Evolutionary conservation across 2,329 filamentous ascomycete genomes (phyloP).

Genomic region (Zymoseptoria brevis): DNA sequence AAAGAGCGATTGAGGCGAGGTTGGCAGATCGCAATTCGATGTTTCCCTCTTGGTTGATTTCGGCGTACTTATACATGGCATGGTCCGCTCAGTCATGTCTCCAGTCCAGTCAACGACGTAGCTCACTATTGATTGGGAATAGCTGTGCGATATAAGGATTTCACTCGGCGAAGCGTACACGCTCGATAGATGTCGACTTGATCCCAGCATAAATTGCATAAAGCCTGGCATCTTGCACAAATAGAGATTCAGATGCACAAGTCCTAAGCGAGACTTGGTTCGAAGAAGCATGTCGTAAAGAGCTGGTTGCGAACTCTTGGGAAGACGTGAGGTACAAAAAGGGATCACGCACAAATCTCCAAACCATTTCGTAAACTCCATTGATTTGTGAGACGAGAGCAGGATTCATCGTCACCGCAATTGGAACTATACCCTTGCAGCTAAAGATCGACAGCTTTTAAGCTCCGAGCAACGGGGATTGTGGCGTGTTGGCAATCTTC

Average conservation of each 20-base stretch:
- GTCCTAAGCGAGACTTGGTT: background rate
- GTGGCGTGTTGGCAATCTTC: background rate
- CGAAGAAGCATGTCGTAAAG: background rate
- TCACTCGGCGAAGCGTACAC: background rate
- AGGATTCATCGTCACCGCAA: background rate
- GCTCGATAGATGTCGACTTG: background rate
- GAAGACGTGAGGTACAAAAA: too few relatives aligned
- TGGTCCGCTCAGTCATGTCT: background rate
- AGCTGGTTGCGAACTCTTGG: too few relatives aligned
- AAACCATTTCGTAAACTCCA: background rate
- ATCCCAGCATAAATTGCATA: background rate
- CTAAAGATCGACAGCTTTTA: background rate
- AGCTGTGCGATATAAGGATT: background rate
- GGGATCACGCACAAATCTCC: background rate
- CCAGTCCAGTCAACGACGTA: background rate
- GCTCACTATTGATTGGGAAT: background rate
- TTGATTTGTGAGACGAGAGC: background rate
- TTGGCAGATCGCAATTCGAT: background rate
- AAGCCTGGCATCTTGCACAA: background rate
- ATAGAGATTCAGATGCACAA: background rate
- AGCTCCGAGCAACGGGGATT: background rate
- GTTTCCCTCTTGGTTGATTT: background rate
- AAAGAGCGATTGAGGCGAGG: background rate
- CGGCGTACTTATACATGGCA: background rate
- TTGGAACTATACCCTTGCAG: background rate